Evolutionary conservation across 352 stramenopile genomes (phyloP).

Genomic region (Phytophthora hibernalis): DNA sequence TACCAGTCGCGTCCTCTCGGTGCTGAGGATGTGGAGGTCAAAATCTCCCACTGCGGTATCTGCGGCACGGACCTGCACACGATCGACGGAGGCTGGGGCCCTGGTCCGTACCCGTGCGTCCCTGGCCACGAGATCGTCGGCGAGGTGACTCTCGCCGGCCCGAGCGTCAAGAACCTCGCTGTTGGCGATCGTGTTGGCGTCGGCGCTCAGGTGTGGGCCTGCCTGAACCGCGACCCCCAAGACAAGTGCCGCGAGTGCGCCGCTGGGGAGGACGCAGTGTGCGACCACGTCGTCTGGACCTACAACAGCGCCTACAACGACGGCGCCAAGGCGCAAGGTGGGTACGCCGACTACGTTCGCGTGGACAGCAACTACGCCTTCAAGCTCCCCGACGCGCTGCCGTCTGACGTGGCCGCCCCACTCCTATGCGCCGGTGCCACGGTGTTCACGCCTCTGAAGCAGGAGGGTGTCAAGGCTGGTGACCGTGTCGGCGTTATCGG

Average conservation of each 20-base stretch:
- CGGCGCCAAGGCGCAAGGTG: conserved; percentile 29
- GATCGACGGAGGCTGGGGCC: conserved; percentile 47
- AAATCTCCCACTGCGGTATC: conserved; percentile 25
- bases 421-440: no score
- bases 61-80: conserved; percentile 50
- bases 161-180: no score
- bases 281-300: conserved; percentile 49
- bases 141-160: no score
- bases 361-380: conserved; percentile 37
- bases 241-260: conserved; percentile 65
- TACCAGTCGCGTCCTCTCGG: conserved; percentile 43
- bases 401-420: no score
- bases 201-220: no score
- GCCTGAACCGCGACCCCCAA: conserved; percentile 59
- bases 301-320: conserved; percentile 54
- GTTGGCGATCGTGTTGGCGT: no score
- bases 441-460: no score
- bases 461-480: no score
- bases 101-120: conserved; percentile 45
- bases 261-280: conserved; percentile 64
- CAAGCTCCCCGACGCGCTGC: conserved; percentile 25
- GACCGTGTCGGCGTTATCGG: no score
- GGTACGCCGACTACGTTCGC: conserved; percentile 37
- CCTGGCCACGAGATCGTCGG: conserved; percentile 54
- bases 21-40: no score